Evolutionary conservation across 2,329 filamentous ascomycete genomes (phyloP), one percentile per base, ranked within the genome.

Genomic region (Phialocephala sp.): DNA sequence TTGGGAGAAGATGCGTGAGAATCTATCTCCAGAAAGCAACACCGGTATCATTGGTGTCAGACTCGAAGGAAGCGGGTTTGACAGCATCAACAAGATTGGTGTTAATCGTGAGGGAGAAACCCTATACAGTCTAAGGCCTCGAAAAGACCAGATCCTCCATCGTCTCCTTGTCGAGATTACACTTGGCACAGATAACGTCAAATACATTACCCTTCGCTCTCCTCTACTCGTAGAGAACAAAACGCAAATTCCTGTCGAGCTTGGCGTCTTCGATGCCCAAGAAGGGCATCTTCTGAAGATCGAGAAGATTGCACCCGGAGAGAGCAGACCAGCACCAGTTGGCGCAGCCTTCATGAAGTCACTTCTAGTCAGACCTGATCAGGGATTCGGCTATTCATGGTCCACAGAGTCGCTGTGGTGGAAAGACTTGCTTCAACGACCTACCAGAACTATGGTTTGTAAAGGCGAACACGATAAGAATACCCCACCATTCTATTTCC

Each of bases 331-430:
- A 9, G 92, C 93, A 12, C 95, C 95, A 0, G 93, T 99, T 8
- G 96, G 95, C 15, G 93, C 94, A 1, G 93, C 91, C 0, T 98
- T 90, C 76, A 86, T 96, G 79, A 96, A 98, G 79, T 93, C 90
- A 0, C 82, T 97, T 8, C 85, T 99, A 9, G 83, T 99, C 52
- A 88, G 95, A 39, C 95, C 95, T 1, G 95, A 98, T 76, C 93
- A 95, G 73, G 95, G 95, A 4, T 99, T 99, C 74, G 95, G 95
- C 1, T 99, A 97, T 76, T 88, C 91, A 65, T 99, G 95, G 95
- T 97, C 93, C 3, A 90, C 88, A 57, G 93, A 98, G 75, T 87
- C 89, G 47, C 80, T 99, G 11, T 95, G 93, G 84, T 99, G 95
- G 95, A 93, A 88, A 77, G 95, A 98, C 72, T 81, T 99, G 54